Conservation (phyloP, 257 asterid genomes). For the Solanum virginianum region DNA sequence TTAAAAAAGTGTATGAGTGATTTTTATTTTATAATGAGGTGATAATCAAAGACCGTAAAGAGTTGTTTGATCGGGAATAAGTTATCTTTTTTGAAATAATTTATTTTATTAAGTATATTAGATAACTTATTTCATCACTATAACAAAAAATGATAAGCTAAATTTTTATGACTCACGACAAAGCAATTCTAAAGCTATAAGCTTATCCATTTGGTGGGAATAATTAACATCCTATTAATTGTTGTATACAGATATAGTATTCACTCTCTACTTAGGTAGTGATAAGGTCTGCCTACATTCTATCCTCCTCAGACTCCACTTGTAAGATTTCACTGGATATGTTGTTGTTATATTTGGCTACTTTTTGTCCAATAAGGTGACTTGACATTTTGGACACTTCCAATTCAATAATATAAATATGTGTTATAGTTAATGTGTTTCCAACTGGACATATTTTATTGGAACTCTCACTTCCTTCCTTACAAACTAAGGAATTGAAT, state of each 20-base stretch:
- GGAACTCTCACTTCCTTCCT: constrained; percentile 19
- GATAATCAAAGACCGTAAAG: neutral
- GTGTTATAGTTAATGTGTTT: neutral
- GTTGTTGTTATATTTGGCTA: too few species aligned
- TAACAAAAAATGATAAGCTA: too few species aligned
- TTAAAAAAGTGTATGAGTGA: too few species aligned
- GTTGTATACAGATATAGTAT: neutral
- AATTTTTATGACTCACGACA: neutral
- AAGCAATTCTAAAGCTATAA: neutral
- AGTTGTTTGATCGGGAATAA: too few species aligned
- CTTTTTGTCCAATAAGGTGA: neutral
- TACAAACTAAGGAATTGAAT: constrained; percentile 46
- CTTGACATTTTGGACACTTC: neutral
- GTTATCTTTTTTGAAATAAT: too few species aligned
- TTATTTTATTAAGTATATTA: too few species aligned
- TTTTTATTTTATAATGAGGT: too few species aligned
- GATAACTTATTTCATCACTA: too few species aligned
- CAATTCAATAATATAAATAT: neutral
- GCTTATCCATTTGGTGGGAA: neutral
- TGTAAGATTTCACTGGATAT: too few species aligned
- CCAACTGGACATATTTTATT: neutral
- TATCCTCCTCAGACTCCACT: too few species aligned
- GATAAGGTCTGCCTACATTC: too few species aligned
- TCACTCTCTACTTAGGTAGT: too few species aligned
- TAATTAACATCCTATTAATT: neutral